Percentiles rank a stretch among this genome's conserved stretches.
These are phyloP conservation scores for Triticum monococcum DNA, from an alignment of 176 grass and related monocot genomes.

Conservation along the genomic window DNA sequence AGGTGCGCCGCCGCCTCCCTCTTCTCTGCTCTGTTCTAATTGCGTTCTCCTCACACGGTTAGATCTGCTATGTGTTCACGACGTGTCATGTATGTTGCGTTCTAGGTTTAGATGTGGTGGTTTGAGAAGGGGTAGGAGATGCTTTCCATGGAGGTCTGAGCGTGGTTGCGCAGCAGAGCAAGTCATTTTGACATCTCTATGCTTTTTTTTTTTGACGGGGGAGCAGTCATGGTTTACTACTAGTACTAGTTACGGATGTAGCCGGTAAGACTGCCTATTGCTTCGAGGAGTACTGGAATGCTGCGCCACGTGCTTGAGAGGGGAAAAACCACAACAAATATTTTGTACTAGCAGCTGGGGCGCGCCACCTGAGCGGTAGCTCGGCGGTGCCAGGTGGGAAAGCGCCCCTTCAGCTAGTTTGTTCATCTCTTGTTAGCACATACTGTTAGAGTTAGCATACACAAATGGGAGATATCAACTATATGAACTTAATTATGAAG, in stretches of 20 bases:
- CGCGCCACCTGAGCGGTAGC: no score
- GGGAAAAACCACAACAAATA: not conserved
- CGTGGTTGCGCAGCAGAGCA: not conserved
- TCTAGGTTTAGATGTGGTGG: conserved; percentile 24
- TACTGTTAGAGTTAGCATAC: no score
- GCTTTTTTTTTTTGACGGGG: not conserved
- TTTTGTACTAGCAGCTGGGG: not conserved
- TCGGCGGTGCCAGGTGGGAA: no score
- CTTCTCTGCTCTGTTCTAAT: not conserved
- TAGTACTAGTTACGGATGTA: not conserved
- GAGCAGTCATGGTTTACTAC: not conserved
- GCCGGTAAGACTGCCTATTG: not conserved
- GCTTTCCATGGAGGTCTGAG: not conserved
- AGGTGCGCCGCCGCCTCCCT: not conserved
- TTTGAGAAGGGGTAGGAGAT: not conserved
- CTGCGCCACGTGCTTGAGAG: not conserved
- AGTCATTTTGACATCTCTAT: not conserved
- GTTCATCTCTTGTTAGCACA: no score
- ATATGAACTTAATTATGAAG: no score
- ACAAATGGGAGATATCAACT: no score
- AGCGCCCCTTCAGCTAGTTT: no score
- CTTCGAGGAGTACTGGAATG: not conserved
- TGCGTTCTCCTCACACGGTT: not conserved
- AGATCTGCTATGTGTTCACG: conserved; percentile 18
- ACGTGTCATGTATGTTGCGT: not conserved